Percentiles rank a stretch among this genome's conserved stretches.
These are phyloP conservation scores for Claviceps digitariae DNA, from an alignment of 2,329 filamentous ascomycete species.

Conservation along the genomic window DNA sequence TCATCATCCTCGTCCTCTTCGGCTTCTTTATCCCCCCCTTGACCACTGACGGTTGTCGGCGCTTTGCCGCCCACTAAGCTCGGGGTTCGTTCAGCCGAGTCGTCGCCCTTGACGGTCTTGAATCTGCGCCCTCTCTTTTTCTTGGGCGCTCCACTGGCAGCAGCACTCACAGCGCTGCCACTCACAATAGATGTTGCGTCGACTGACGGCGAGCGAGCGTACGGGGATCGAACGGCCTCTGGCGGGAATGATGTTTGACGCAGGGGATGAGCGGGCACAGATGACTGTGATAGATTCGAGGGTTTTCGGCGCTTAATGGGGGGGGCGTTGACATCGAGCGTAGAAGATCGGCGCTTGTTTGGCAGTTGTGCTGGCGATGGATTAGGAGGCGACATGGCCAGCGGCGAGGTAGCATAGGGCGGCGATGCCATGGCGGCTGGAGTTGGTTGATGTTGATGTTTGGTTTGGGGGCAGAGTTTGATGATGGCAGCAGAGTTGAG, in stretches of 20 bases:
- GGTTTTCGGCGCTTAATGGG: conserved; percentile 57
- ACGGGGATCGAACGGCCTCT: conserved; percentile 36
- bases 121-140: conserved; percentile 50
- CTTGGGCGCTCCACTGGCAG: conserved; percentile 28
- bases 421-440: conserved; percentile 40
- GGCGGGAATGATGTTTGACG: conserved; percentile 74
- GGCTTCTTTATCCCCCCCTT: conserved; percentile 30
- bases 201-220: conserved; percentile 50
- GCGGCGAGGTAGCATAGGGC: conserved; percentile 34
- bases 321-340: conserved; percentile 38
- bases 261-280: conserved; percentile 50
- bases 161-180: conserved; percentile 42
- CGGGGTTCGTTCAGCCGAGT: conserved; percentile 27
- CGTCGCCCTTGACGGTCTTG: conserved; percentile 38
- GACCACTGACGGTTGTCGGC: conserved; percentile 30
- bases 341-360: conserved; percentile 46
- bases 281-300: conserved; percentile 45
- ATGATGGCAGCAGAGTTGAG: not conserved
- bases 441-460: too few relatives aligned
- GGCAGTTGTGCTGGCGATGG: conserved; percentile 35
- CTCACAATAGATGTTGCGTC: conserved; percentile 48
- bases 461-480: too few relatives aligned
- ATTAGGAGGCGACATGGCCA: conserved; percentile 41
- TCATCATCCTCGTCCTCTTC: conserved; percentile 47
- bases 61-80: conserved; percentile 28